Conservation (phyloP, 2,329 filamentous ascomycete species). For the Aureobasidium sp. region DNA sequence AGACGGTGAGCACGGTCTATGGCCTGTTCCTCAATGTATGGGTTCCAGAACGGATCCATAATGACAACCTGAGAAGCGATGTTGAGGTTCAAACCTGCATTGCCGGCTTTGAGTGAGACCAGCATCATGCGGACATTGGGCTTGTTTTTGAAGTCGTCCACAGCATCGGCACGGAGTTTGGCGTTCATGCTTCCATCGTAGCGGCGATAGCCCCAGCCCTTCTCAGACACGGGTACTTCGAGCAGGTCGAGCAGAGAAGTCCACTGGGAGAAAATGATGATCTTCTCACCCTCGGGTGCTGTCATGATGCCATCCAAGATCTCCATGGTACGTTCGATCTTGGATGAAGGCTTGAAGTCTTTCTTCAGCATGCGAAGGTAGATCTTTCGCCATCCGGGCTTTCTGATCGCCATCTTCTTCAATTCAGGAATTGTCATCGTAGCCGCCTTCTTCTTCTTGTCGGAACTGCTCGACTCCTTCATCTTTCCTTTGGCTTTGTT, state of each 20-base stretch:
- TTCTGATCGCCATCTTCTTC: constrained; percentile 58
- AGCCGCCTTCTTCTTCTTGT: constrained; percentile 27
- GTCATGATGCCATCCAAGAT: constrained; percentile 31
- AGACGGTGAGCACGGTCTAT: constrained; percentile 85
- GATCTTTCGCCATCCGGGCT: constrained; percentile 53
- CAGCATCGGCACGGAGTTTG: constrained; percentile 56
- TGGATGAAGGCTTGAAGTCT: constrained; percentile 65
- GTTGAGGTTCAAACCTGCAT: constrained; percentile 78
- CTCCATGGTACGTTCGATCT: constrained; percentile 61
- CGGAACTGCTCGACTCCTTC: constrained; percentile 34
- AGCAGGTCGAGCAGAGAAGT: constrained; percentile 70
- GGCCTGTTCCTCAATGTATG: constrained; percentile 85
- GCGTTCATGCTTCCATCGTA: constrained; percentile 72
- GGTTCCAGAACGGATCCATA: constrained; percentile 91
- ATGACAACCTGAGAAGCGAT: constrained; percentile 80
- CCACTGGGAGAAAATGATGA: constrained; percentile 75
- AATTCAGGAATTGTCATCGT: constrained; percentile 53
- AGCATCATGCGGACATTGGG: constrained; percentile 55
- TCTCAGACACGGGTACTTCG: constrained; percentile 59
- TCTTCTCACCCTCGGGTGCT: constrained; percentile 57
- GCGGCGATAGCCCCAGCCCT: constrained; percentile 52
- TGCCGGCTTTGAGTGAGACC: constrained; percentile 71
- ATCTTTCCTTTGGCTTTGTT: constrained; percentile 35
- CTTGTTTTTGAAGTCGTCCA: constrained; percentile 59
- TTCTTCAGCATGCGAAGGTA: constrained; percentile 63